Percentiles rank a stretch among this genome's conserved stretches.
Evolutionary conservation across 768 basidiomycete genomes (phyloP).

Genomic region (Tricholoma bakamatsutake): DNA sequence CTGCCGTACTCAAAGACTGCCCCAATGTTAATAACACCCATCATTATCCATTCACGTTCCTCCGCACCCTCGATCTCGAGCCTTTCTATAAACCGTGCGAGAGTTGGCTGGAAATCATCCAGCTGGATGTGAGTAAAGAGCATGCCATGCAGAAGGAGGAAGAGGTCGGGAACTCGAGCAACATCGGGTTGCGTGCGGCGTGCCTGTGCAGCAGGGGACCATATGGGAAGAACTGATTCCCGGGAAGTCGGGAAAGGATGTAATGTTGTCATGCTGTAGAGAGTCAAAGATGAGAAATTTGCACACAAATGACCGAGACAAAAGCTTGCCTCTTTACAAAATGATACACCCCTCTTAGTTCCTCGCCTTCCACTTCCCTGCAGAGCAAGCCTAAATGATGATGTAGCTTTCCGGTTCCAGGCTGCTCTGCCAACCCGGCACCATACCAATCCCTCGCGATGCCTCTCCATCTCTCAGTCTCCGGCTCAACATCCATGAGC

Average conservation of each 20-base stretch:
- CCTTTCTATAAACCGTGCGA: slow-evolving; percentile 83
- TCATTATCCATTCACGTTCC: slow-evolving; percentile 94
- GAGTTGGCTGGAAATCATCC: slow-evolving; percentile 80
- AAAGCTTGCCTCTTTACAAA: slow-evolving; percentile 82
- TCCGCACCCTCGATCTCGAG: slow-evolving; percentile 76
- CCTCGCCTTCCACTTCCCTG: slow-evolving; percentile 77
- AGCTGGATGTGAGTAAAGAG: slow-evolving; percentile 93
- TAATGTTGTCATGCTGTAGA: slow-evolving; percentile 76
- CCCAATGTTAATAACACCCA: slow-evolving; percentile 81
- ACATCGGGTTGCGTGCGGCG: slow-evolving; percentile 71
- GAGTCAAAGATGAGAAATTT: neutral
- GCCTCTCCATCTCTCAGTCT: slow-evolving; percentile 87
- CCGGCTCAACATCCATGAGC: slow-evolving; percentile 79
- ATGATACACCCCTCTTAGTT: slow-evolving; percentile 84
- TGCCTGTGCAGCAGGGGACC: slow-evolving; percentile 70
- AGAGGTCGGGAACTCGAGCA: slow-evolving; percentile 64
- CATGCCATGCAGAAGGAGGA: slow-evolving; percentile 94
- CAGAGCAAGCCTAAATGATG: slow-evolving; percentile 89
- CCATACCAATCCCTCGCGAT: slow-evolving; percentile 94
- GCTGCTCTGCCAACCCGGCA: slow-evolving; percentile 78
- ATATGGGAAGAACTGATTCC: slow-evolving; percentile 86
- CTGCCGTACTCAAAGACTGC: slow-evolving; percentile 87
- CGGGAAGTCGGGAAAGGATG: slow-evolving; percentile 86
- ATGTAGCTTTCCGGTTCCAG: slow-evolving; percentile 92
- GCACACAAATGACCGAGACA: slow-evolving; percentile 4